Evolutionary conservation across 2,329 filamentous ascomycete species (phyloP).

Genomic region (Diaporthe caulivora): DNA sequence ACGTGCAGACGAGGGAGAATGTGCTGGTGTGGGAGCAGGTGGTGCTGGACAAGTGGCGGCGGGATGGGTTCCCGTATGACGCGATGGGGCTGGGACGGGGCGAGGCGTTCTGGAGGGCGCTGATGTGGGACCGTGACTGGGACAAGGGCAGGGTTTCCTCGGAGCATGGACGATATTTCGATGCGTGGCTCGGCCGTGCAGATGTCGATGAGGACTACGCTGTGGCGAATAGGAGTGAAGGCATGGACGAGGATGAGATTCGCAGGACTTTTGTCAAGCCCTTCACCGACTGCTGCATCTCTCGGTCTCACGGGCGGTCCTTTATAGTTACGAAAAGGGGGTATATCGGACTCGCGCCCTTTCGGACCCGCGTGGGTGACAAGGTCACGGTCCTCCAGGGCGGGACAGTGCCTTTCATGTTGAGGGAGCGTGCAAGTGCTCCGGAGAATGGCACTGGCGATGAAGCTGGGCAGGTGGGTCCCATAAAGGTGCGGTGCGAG

Average conservation of each 20-base stretch:
- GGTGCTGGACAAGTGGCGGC: conserved; percentile 4
- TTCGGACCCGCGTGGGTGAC: not conserved
- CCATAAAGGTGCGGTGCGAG: conserved; percentile 5
- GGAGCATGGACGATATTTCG: conserved; percentile 4
- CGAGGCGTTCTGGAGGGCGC: conserved; percentile 21
- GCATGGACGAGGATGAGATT: not conserved
- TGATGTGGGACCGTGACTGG: conserved; percentile 21
- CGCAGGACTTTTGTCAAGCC: conserved; percentile 25
- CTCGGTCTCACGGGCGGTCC: conserved; percentile 2
- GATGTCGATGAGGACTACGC: not conserved
- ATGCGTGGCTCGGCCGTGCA: conserved; percentile 7
- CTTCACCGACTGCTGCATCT: conserved; percentile 14
- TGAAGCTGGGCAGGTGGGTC: not conserved
- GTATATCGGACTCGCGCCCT: not conserved
- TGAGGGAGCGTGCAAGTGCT: not conserved
- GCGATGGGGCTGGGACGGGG: no score
- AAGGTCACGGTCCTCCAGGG: conserved; percentile 21
- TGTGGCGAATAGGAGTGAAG: not conserved
- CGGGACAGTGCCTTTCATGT: conserved; percentile 16
- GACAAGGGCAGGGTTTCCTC: not conserved
- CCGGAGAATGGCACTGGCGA: not conserved
- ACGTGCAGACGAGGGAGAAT: conserved; percentile 2
- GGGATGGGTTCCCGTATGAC: not conserved
- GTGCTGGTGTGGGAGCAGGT: conserved; percentile 16
- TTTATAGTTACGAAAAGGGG: conserved; percentile 9